phyloP scores from a whole-genome alignment of 768 basidiomycete species.

The Panellus pusillus region DNA sequence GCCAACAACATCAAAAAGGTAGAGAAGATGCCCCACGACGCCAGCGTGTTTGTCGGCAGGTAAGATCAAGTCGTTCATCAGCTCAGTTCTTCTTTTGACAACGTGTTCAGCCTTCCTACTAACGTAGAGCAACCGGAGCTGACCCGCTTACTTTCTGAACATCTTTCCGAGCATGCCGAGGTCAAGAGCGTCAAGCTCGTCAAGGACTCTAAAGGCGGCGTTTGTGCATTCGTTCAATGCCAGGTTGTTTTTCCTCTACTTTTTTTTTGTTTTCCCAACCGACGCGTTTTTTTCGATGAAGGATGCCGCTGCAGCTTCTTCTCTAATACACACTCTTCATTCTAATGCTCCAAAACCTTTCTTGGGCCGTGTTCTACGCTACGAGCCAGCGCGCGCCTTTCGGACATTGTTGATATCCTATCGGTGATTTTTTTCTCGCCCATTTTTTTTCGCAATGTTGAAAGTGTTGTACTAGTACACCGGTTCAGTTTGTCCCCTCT shows the following conservation, averaged over 20 bases:
- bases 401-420: conserved; percentile 76
- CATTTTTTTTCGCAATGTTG: not conserved
- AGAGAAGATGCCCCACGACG: conserved; percentile 65
- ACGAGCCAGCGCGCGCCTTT: conserved; percentile 75
- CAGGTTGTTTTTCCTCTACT: conserved; percentile 46
- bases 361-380: conserved; percentile 72
- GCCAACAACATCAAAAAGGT: conserved; percentile 31
- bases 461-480: conserved; percentile 31
- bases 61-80: conserved; percentile 26
- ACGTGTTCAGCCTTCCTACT: conserved; percentile 57
- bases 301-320: conserved; percentile 58
- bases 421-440: conserved; percentile 41
- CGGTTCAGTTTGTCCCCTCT: conserved; percentile 35
- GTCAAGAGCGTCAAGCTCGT: conserved; percentile 71
- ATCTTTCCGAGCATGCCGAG: conserved; percentile 65
- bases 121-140: conserved; percentile 68
- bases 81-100: conserved; percentile 5
- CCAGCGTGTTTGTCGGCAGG: conserved; percentile 87
- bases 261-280: conserved; percentile 3
- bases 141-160: conserved; percentile 56
- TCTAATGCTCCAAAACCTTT: conserved; percentile 58
- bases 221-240: conserved; percentile 87
- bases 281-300: conserved; percentile 29
- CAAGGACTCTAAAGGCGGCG: conserved; percentile 72
- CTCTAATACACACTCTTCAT: conserved; percentile 61